These are phyloP conservation scores for Lichtheimia ramosa DNA, from an alignment of 371 early-diverging fungal genomes.

Conservation along the genomic window DNA sequence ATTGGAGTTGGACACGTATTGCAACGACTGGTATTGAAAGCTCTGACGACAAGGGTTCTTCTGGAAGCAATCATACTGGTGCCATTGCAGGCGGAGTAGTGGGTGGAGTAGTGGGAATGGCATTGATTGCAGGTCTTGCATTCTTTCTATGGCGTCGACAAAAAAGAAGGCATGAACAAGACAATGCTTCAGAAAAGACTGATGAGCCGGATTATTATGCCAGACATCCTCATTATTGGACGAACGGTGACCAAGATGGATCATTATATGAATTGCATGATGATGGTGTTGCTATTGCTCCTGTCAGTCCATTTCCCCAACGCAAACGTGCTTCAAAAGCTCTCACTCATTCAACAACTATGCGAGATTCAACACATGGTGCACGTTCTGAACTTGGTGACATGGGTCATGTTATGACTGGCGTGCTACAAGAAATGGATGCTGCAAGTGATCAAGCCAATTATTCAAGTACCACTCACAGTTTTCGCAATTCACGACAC, in stretches of 20 bases:
- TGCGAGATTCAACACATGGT: constrained; percentile 8
- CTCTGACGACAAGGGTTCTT: background rate
- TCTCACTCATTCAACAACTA: constrained; percentile 6
- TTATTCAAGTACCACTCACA: constrained; percentile 11
- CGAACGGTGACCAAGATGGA: background rate
- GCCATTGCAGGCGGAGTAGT: constrained; percentile 24
- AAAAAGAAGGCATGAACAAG: constrained; percentile 2
- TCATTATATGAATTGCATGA: background rate
- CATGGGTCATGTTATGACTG: constrained; percentile 29
- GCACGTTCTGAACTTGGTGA: constrained; percentile 33
- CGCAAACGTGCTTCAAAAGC: constrained; percentile 17
- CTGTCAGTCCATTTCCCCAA: background rate
- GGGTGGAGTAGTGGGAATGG: constrained; percentile 20
- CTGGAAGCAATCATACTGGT: constrained; percentile 8
- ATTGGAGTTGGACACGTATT: constrained; percentile 27
- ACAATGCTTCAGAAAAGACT: constrained; percentile 7
- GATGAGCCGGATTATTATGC: constrained; percentile 12
- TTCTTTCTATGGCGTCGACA: constrained; percentile 13
- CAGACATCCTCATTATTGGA: constrained; percentile 14
- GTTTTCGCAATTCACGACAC: constrained; percentile 18
- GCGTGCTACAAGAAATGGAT: constrained; percentile 22
- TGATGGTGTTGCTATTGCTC: background rate
- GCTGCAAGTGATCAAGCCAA: constrained; percentile 2
- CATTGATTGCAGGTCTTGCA: constrained; percentile 3
- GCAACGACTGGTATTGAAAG: constrained; percentile 11